phyloP scores from a whole-genome alignment of 257 asterid species.

The Marsdenia floribunda region DNA sequence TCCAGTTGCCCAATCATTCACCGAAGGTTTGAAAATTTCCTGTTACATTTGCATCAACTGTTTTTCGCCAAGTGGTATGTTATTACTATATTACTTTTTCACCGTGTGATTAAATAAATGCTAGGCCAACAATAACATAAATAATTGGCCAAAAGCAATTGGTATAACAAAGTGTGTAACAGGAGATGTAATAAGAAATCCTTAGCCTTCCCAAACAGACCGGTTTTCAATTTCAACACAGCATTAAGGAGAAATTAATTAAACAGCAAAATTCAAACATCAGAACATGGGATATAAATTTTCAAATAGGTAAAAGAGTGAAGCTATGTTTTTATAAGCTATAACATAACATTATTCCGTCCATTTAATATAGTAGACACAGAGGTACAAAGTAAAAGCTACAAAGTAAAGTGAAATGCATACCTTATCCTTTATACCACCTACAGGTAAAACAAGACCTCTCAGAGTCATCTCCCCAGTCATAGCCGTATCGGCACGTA shows the following conservation, averaged over 20 bases:
- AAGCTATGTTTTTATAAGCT: no score
- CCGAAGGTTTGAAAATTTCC: no score
- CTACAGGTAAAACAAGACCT: slow-evolving; percentile 95
- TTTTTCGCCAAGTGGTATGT: no score
- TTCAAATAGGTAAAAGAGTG: neutral
- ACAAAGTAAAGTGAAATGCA: slow-evolving; percentile 17
- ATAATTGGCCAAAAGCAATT: no score
- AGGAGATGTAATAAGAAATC: no score
- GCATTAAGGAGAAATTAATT: neutral
- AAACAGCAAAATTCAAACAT: neutral
- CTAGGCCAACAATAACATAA: no score
- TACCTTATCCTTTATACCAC: slow-evolving; percentile 99
- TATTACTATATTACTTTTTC: no score
- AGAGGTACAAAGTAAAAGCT: neutral
- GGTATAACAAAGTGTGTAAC: no score
- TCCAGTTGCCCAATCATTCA: neutral
- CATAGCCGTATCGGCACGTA: slow-evolving; percentile 98
- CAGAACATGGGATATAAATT: neutral
- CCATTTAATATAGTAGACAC: neutral
- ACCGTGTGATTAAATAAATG: no score
- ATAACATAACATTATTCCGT: neutral
- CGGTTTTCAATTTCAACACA: neutral
- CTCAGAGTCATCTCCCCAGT: slow-evolving; percentile 97
- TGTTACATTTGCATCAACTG: no score
- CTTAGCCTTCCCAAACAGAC: neutral